Percentiles rank a stretch among this genome's conserved stretches.
Conservation (phyloP, 345 rosid genomes). For the Syzygium aromaticum region DNA sequence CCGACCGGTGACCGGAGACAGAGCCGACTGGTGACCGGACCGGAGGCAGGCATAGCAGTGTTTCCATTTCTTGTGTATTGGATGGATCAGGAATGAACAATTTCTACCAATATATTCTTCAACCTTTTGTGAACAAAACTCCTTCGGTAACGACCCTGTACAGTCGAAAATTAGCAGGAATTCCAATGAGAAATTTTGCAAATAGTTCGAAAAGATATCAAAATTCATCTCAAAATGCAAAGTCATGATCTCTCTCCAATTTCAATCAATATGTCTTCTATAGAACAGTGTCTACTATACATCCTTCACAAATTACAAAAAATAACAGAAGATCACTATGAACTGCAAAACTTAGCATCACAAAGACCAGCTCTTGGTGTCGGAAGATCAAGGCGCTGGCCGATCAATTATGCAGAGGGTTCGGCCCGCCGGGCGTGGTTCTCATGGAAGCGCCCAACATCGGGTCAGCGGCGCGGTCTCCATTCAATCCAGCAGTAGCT, state of each 20-base stretch:
- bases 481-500: not conserved
- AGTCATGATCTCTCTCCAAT: not conserved
- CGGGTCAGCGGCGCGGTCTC: not conserved
- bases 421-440: conserved; percentile 2
- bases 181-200: not conserved
- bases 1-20: not conserved
- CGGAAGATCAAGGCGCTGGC: not conserved
- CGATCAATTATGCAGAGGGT: conserved; percentile 12
- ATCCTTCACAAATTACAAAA: not conserved
- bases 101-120: not conserved
- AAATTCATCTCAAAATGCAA: not conserved
- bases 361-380: not conserved
- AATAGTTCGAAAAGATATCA: not conserved
- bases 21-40: not conserved
- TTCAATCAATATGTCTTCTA: not conserved
- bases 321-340: not conserved
- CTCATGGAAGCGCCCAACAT: not conserved
- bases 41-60: not conserved
- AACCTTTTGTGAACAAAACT: not conserved
- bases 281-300: not conserved
- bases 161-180: not conserved
- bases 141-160: not conserved
- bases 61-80: not conserved
- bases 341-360: not conserved
- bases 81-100: not conserved